Conservation (phyloP, 164 flowering plant species). For the Stephania yunnanensis region DNA sequence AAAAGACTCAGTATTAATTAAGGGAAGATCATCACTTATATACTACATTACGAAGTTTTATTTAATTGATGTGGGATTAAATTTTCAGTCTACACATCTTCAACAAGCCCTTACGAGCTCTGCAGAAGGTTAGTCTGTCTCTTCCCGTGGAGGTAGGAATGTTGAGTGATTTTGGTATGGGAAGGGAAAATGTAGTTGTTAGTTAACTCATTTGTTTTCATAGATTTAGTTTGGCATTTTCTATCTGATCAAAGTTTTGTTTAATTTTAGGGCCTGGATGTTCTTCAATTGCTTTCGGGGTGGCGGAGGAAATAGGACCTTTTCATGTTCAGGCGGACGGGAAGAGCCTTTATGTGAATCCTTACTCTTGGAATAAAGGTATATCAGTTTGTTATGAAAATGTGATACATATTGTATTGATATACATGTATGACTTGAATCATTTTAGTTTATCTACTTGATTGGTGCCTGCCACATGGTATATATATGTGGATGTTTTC, state of each 20-base stretch:
- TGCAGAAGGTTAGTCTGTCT: no score
- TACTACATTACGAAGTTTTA: no score
- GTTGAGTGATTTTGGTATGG: no score
- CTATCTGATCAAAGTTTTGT: not conserved
- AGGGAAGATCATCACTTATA: no score
- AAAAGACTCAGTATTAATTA: no score
- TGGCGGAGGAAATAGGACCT: conserved; percentile 88
- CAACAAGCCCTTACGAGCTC: no score
- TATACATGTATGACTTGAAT: not conserved
- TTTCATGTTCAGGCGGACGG: conserved; percentile 76
- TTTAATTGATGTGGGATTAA: no score
- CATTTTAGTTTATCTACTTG: not conserved
- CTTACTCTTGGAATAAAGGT: conserved; percentile 91
- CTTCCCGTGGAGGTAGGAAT: no score
- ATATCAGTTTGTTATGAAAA: not conserved
- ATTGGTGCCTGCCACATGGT: not conserved
- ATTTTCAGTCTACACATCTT: no score
- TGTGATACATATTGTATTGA: not conserved
- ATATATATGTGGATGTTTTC: no score
- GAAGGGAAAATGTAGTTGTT: no score
- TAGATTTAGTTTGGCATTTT: not conserved
- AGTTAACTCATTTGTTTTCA: no score
- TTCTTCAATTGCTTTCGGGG: conserved; percentile 86
- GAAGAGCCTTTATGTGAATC: conserved; percentile 69
- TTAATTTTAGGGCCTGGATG: conserved; percentile 81